Base-by-base conservation (phyloP, 352 stramenopile genomes). In the Aphanomyces cochlioides region DNA sequence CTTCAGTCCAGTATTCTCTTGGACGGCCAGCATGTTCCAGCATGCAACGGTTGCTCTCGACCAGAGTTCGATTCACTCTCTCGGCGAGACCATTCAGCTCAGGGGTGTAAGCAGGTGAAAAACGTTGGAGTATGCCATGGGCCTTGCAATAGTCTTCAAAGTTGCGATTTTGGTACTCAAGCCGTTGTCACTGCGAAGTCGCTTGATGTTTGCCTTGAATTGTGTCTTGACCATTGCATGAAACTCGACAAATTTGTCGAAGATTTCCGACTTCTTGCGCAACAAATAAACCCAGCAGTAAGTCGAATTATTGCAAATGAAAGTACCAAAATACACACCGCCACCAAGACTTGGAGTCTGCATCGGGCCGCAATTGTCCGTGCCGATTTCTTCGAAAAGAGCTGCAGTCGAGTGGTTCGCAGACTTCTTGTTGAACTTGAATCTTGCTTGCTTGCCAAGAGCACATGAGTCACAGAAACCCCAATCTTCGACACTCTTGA, bases 241-340 rank as follows among this genome's bases (percentile, higher is more conserved):
- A 53, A 53, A 53, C 45, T 15, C 45, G 1, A n/a, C 45, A 53
- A 53, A 53, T 19, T 53, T 53, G 13, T 15, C 2, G n/a, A 53
- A n/a, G 45, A n/a, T 19, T 15, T 53, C 45, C 13, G 13, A 53
- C 45, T 53, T 53, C 13, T 53, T 15, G n/a, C 45, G 45, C 45
- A 53, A 53, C n/a, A 53, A 15, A n/a, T 53, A 53, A 53, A 53
- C 45, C 45, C 45, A 53, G 45, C 1, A 53, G n/a, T 28, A 53
- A 53, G 45, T 53, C 13, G 45, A 53, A n/a, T 53, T 53, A n/a
- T 53, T 53, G 45, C 45, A 53, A n/a, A 53, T 53, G n/a, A 53
- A 53, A n/a, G 45, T 53, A 15, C 13, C 13, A n/a, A 53, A 53
- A 2, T 53, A 53, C 13, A 53, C 45, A n/a, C n/a, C 2, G 13